Evolutionary conservation across 2,329 filamentous ascomycete species (phyloP).

Genomic region (Aspergillus hortae): DNA sequence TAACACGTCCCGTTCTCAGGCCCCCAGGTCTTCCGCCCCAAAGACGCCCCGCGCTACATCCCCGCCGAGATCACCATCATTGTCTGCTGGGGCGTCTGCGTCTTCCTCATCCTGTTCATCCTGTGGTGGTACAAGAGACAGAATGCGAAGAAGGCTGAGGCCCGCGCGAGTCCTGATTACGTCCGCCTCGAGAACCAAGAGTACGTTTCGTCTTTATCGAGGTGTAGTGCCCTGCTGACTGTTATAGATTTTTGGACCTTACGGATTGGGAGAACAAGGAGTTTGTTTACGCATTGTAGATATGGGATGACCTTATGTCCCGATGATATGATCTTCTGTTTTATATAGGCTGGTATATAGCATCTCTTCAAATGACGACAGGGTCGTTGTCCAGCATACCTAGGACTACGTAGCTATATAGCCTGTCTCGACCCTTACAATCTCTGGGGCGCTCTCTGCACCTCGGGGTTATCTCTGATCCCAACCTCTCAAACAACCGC

Average conservation of each 20-base stretch:
- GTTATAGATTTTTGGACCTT: slow-evolving; percentile 53
- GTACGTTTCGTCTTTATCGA: slow-evolving; percentile 35
- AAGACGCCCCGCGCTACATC: slow-evolving; percentile 58
- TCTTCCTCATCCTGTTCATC: slow-evolving; percentile 58
- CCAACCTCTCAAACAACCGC: too few species aligned
- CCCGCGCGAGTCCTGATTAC: slow-evolving; percentile 55
- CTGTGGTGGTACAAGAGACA: slow-evolving; percentile 58
- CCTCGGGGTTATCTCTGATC: too few species aligned
- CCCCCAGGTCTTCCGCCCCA: slow-evolving; percentile 55
- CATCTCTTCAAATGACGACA: too few species aligned
- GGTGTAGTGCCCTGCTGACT: neutral
- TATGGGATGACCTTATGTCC: neutral
- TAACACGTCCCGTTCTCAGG: slow-evolving; percentile 22
- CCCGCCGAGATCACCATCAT: slow-evolving; percentile 63
- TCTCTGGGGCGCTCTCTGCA: too few species aligned
- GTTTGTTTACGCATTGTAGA: slow-evolving; percentile 54
- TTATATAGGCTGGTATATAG: too few species aligned
- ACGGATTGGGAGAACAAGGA: slow-evolving; percentile 65
- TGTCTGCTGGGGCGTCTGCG: slow-evolving; percentile 53
- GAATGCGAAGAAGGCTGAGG: slow-evolving; percentile 57
- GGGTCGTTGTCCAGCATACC: too few species aligned
- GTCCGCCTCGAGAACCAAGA: slow-evolving; percentile 63
- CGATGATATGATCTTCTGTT: too few species aligned
- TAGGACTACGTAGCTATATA: too few species aligned
- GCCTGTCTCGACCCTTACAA: too few species aligned